These are phyloP conservation scores for Ceratobasidium sp. DNA, from an alignment of 1,284 basidiomycete genomes.

Conservation along the genomic window DNA sequence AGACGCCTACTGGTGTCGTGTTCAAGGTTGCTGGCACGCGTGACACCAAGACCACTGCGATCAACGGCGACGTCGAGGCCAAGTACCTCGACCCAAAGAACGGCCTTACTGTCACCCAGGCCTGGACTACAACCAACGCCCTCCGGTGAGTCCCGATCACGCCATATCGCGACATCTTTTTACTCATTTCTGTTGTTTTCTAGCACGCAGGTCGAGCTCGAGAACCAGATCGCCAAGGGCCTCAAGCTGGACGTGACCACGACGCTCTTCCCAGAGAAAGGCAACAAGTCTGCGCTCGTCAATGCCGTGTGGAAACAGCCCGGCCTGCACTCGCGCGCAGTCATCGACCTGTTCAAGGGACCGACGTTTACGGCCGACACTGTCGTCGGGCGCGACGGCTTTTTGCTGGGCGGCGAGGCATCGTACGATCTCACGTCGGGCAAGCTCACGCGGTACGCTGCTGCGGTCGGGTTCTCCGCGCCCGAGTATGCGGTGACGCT, in stretches of 20 bases:
- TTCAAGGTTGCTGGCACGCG: slow-evolving; percentile 87
- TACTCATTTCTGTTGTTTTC: slow-evolving; percentile 49
- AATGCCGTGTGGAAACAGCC: slow-evolving; percentile 96
- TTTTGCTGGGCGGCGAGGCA: slow-evolving; percentile 96
- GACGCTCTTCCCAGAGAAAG: slow-evolving; percentile 86
- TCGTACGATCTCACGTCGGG: slow-evolving; percentile 97
- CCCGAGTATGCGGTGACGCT: slow-evolving; percentile 97
- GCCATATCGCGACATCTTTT: slow-evolving; percentile 20
- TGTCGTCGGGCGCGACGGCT: slow-evolving; percentile 95
- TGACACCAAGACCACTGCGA: slow-evolving; percentile 76
- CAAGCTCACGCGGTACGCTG: slow-evolving; percentile 91
- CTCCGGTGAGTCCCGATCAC: slow-evolving; percentile 78
- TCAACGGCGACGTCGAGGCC: slow-evolving; percentile 89
- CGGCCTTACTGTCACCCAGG: slow-evolving; percentile 90
- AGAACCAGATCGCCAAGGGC: slow-evolving; percentile 97
- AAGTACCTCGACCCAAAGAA: slow-evolving; percentile 90
- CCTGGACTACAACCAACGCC: slow-evolving; percentile 94
- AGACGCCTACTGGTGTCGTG: slow-evolving; percentile 87
- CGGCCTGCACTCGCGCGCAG: slow-evolving; percentile 91
- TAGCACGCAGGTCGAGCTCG: slow-evolving; percentile 88
- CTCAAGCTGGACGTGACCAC: slow-evolving; percentile 95
- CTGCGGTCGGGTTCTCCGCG: slow-evolving; percentile 93
- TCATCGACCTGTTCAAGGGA: slow-evolving; percentile 97
- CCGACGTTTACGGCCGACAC: slow-evolving; percentile 97
- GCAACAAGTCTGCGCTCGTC: slow-evolving; percentile 79